A percentile compares a stretch with the other conserved stretches of the same genome.
Evolutionary conservation across 2,329 filamentous ascomycete species (phyloP).

Genomic region (Fusarium nelsonii): DNA sequence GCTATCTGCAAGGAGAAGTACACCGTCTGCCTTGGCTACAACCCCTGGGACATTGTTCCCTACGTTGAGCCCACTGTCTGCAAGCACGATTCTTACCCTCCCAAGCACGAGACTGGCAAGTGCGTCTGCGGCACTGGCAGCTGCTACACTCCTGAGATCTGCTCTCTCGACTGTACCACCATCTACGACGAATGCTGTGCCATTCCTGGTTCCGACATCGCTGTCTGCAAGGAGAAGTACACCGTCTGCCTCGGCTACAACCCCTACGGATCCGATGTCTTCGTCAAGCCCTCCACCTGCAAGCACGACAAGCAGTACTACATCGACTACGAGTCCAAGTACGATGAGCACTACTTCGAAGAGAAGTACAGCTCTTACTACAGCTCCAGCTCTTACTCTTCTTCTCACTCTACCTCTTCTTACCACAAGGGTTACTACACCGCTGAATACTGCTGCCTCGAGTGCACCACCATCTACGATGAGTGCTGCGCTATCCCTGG

Average conservation of each 20-base stretch:
- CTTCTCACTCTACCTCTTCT: neutral
- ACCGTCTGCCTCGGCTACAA: slow-evolving; percentile 35
- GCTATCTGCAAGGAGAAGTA: slow-evolving; percentile 25
- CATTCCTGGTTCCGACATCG: slow-evolving; percentile 6
- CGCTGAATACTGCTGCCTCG: slow-evolving; percentile 32
- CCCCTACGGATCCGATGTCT: slow-evolving; percentile 15
- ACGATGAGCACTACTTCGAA: slow-evolving; percentile 19
- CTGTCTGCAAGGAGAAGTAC: slow-evolving; percentile 21
- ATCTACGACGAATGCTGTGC: slow-evolving; percentile 33
- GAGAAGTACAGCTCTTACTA: slow-evolving; percentile 19
- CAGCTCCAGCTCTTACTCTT: slow-evolving; percentile 1
- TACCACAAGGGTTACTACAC: slow-evolving; percentile 34
- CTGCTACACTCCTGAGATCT: slow-evolving; percentile 28
- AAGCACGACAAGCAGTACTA: slow-evolving; percentile 35
- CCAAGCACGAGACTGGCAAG: neutral
- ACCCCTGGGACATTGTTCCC: slow-evolving; percentile 14
- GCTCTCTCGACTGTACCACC: slow-evolving; percentile 28
- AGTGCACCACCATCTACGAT: slow-evolving; percentile 36
- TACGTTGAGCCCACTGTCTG: slow-evolving; percentile 23
- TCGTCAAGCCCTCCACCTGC: slow-evolving; percentile 19
- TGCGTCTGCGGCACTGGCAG: slow-evolving; percentile 15
- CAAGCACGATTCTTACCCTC: slow-evolving; percentile 26
- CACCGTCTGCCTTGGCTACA: slow-evolving; percentile 35
- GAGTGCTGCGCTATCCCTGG: slow-evolving; percentile 22
- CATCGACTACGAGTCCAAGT: slow-evolving; percentile 29